Conservation (phyloP, 441 rosid genomes). For the Sinapis alba region DNA sequence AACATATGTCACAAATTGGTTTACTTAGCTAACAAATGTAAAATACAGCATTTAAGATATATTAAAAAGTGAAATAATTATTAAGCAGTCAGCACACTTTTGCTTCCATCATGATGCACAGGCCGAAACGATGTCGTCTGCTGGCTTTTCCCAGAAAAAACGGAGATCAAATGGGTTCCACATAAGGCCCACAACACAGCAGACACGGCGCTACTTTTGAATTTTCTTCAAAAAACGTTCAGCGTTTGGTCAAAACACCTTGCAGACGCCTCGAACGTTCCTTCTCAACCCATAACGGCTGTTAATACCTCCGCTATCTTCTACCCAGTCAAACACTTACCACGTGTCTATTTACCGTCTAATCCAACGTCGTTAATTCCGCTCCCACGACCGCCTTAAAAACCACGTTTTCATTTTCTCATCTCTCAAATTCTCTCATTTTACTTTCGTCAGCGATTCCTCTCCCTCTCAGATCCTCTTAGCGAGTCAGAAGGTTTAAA, state of each 20-base stretch:
- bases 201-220: slow-evolving; percentile 39
- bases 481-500: neutral
- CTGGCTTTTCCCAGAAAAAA: slow-evolving; percentile 21
- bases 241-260: slow-evolving; percentile 17
- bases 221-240: slow-evolving; percentile 18
- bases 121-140: slow-evolving; percentile 21
- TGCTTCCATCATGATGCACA: slow-evolving; percentile 24
- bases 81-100: slow-evolving; percentile 23
- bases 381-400: slow-evolving; percentile 21
- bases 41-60: neutral
- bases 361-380: slow-evolving; percentile 16
- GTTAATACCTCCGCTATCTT: neutral
- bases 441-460: slow-evolving; percentile 2
- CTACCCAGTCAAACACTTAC: slow-evolving; percentile 10
- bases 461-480: slow-evolving; percentile 11
- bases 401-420: slow-evolving; percentile 14
- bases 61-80: neutral
- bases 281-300: slow-evolving; percentile 20
- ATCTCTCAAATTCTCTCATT: neutral
- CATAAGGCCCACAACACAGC: slow-evolving; percentile 22
- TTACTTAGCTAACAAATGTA: neutral
- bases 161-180: slow-evolving; percentile 35
- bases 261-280: slow-evolving; percentile 25
- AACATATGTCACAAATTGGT: slow-evolving; percentile 10
- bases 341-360: slow-evolving; percentile 30